phyloP scores from a whole-genome alignment of 306 rosid species.

The Vachellia collinsii region DNA sequence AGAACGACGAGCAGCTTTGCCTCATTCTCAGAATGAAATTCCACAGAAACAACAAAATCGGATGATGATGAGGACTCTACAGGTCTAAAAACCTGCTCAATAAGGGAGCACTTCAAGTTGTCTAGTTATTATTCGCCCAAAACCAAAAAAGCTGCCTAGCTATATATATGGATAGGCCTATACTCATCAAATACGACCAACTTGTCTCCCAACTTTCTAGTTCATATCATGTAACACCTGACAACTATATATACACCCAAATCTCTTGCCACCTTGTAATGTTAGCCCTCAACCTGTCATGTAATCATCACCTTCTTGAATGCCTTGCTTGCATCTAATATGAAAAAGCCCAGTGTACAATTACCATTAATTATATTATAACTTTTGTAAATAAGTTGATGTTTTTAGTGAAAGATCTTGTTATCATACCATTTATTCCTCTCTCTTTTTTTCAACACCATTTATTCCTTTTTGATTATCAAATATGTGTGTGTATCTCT shows the following conservation, averaged over 20 bases:
- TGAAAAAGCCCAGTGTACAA: neutral
- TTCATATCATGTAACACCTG: neutral
- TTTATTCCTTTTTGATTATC: neutral
- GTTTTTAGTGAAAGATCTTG: neutral
- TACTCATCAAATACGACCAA: neutral
- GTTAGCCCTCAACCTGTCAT: neutral
- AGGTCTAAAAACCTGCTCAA: neutral
- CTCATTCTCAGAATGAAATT: neutral
- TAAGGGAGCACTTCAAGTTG: neutral
- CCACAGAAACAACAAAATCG: neutral
- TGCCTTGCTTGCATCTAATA: neutral
- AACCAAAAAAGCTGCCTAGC: neutral
- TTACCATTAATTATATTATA: neutral
- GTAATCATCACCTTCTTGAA: slow-evolving; percentile 3
- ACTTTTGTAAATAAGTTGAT: neutral
- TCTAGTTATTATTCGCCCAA: neutral
- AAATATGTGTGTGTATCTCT: no score
- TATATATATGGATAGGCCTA: neutral
- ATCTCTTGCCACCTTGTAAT: neutral
- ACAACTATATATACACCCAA: neutral
- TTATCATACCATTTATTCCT: no score
- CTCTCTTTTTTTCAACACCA: no score
- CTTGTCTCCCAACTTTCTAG: neutral
- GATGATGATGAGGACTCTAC: neutral
- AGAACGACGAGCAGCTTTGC: neutral